These are phyloP conservation scores for Saxophila tyrrhenica DNA, from an alignment of 495 filamentous ascomycete genomes.

Conservation along the genomic window DNA sequence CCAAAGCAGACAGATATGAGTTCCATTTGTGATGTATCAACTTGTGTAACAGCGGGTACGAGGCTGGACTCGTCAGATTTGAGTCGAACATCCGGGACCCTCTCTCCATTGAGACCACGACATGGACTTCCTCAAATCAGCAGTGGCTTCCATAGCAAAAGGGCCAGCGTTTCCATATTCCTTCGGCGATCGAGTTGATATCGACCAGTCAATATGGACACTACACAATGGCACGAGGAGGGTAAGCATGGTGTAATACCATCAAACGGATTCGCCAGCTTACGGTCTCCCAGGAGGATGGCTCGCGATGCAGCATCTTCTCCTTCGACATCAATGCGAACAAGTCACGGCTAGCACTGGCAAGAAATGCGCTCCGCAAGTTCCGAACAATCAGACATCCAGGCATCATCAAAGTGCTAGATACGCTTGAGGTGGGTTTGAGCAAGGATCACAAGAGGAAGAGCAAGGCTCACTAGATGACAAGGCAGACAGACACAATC, in stretches of 20 bases:
- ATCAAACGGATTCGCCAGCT: neutral
- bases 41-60: too few relatives aligned
- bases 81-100: neutral
- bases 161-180: slow-evolving; percentile 83
- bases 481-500: slow-evolving; percentile 66
- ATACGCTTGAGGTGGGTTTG: slow-evolving; percentile 80
- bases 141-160: slow-evolving; percentile 91
- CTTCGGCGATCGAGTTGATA: slow-evolving; percentile 80
- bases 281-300: slow-evolving; percentile 59
- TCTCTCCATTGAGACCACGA: neutral
- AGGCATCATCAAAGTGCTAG: slow-evolving; percentile 82
- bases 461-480: slow-evolving; percentile 13
- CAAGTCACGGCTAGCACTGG: slow-evolving; percentile 67
- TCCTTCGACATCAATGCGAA: slow-evolving; percentile 79
- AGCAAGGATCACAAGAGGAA: too few relatives aligned
- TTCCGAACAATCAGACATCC: slow-evolving; percentile 85
- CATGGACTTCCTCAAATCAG: slow-evolving; percentile 98
- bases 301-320: slow-evolving; percentile 89
- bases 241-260: slow-evolving; percentile 35
- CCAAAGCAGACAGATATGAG: too few relatives aligned
- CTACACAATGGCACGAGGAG: slow-evolving; percentile 84
- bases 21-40: too few relatives aligned
- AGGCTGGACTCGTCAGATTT: too few relatives aligned
- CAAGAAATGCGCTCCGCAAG: slow-evolving; percentile 86
- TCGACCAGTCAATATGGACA: slow-evolving; percentile 84